Conservation (phyloP, 192 early-diverging fungal genomes). For the Spizellomyces punctatus region DNA sequence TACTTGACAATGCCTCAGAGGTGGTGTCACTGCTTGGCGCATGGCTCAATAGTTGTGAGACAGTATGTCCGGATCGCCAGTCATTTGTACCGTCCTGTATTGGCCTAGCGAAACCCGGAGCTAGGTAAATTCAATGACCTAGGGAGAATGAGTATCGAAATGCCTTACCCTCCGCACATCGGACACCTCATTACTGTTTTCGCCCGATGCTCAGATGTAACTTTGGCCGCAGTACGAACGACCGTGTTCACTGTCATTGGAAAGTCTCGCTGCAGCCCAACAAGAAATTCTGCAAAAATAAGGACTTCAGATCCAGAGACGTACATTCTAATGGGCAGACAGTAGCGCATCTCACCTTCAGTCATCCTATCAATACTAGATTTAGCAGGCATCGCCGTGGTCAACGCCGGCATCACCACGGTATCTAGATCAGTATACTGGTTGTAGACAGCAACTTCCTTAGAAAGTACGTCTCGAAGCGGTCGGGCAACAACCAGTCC, state of each 20-base stretch:
- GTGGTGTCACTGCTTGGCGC: background rate
- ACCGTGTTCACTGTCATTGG: slow-evolving; percentile 85
- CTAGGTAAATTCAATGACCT: background rate
- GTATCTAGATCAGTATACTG: slow-evolving; percentile 44
- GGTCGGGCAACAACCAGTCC: slow-evolving; percentile 68
- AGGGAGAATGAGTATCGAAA: slow-evolving; percentile 1
- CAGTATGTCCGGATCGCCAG: slow-evolving; percentile 21
- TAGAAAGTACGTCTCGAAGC: slow-evolving; percentile 76
- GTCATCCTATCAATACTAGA: slow-evolving; percentile 64
- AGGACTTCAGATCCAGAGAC: background rate
- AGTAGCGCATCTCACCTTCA: slow-evolving; percentile 44
- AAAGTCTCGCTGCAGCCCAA: slow-evolving; percentile 77
- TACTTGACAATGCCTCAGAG: background rate
- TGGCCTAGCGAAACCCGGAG: slow-evolving; percentile 7
- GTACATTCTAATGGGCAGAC: slow-evolving; percentile 5
- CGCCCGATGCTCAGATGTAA: slow-evolving; percentile 59
- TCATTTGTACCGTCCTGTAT: background rate
- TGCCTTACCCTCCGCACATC: slow-evolving; percentile 68
- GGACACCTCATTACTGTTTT: slow-evolving; percentile 54
- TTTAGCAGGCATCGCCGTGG: slow-evolving; percentile 55
- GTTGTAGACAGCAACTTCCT: slow-evolving; percentile 78
- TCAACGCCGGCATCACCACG: slow-evolving; percentile 52
- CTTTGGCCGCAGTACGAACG: slow-evolving; percentile 75
- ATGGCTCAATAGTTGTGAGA: background rate
- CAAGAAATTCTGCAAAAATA: slow-evolving; percentile 69